These are phyloP conservation scores for Neospermospora avenae DNA, from an alignment of 2,329 filamentous ascomycete genomes.

Conservation along the genomic window DNA sequence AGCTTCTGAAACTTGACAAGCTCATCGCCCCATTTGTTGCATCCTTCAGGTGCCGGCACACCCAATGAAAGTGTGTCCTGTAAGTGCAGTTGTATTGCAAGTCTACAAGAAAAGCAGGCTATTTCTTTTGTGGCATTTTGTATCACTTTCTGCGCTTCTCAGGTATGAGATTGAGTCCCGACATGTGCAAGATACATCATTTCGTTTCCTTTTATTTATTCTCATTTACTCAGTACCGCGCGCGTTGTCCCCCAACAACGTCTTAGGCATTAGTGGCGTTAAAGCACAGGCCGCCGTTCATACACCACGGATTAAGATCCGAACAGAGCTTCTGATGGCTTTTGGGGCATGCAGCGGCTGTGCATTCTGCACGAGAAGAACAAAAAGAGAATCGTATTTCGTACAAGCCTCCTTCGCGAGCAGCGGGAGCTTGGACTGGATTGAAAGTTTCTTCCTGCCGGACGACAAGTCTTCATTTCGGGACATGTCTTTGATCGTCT, in stretches of 20 bases:
- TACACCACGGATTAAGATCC: slow-evolving; percentile 14
- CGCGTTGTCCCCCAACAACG: slow-evolving; percentile 2
- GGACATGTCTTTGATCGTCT: not conserved
- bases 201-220: not conserved
- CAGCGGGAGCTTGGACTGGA: slow-evolving; percentile 3
- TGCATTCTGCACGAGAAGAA: slow-evolving; percentile 6
- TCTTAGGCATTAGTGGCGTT: slow-evolving; percentile 27
- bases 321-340: slow-evolving; percentile 5
- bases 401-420: not conserved
- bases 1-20: not conserved
- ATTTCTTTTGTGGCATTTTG: not conserved
- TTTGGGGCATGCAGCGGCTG: slow-evolving; percentile 4
- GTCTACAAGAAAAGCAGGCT: not conserved
- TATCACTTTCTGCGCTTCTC: not conserved
- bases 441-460: slow-evolving; percentile 7
- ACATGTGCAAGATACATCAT: not conserved
- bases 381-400: not conserved
- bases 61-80: not conserved
- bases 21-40: not conserved
- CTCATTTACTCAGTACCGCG: slow-evolving; percentile 1
- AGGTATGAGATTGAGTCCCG: not conserved
- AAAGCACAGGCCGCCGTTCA: slow-evolving; percentile 10
- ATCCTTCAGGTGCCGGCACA: not conserved
- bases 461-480: slow-evolving; percentile 21
- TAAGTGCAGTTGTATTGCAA: not conserved